These are phyloP conservation scores for Agaricales sp. DNA, from an alignment of 1,284 basidiomycete genomes.

Conservation along the genomic window DNA sequence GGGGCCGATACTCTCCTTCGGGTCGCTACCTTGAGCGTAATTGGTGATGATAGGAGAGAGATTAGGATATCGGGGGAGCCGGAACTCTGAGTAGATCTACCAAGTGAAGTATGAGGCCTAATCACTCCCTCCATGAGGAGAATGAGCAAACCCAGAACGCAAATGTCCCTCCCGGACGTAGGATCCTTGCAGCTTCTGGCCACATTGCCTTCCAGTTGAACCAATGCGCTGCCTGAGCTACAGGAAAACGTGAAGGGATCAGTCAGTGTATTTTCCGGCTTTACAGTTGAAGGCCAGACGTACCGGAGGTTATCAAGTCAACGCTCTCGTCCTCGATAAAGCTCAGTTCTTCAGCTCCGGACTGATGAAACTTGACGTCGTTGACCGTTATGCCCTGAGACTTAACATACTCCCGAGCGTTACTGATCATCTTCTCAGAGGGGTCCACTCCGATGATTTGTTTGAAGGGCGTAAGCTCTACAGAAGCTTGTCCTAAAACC, in stretches of 20 bases:
- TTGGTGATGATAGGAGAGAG: slow-evolving; percentile 48
- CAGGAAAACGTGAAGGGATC: neutral
- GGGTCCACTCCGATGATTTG: slow-evolving; percentile 68
- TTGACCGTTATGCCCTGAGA: slow-evolving; percentile 11
- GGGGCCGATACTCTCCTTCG: slow-evolving; percentile 47
- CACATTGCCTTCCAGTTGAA: slow-evolving; percentile 71
- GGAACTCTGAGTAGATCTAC: slow-evolving; percentile 74
- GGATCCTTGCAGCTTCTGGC: slow-evolving; percentile 54
- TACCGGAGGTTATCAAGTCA: slow-evolving; percentile 71
- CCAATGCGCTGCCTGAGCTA: slow-evolving; percentile 84
- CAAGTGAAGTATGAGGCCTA: neutral
- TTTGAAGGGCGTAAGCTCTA: slow-evolving; percentile 50
- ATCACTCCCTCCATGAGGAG: neutral
- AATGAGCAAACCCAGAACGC: slow-evolving; percentile 64
- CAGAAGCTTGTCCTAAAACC: slow-evolving; percentile 57
- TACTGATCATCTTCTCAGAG: slow-evolving; percentile 59
- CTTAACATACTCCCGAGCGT: slow-evolving; percentile 37
- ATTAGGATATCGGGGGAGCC: slow-evolving; percentile 48
- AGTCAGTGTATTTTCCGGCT: neutral
- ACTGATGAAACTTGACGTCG: slow-evolving; percentile 36
- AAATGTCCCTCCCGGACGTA: slow-evolving; percentile 59
- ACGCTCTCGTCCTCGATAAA: slow-evolving; percentile 47
- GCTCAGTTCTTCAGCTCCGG: slow-evolving; percentile 44
- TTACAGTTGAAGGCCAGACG: slow-evolving; percentile 10
- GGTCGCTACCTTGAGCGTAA: slow-evolving; percentile 50